Evolutionary conservation across 495 filamentous ascomycete genomes (phyloP).

Genomic region (Achaetomiella virescens): DNA sequence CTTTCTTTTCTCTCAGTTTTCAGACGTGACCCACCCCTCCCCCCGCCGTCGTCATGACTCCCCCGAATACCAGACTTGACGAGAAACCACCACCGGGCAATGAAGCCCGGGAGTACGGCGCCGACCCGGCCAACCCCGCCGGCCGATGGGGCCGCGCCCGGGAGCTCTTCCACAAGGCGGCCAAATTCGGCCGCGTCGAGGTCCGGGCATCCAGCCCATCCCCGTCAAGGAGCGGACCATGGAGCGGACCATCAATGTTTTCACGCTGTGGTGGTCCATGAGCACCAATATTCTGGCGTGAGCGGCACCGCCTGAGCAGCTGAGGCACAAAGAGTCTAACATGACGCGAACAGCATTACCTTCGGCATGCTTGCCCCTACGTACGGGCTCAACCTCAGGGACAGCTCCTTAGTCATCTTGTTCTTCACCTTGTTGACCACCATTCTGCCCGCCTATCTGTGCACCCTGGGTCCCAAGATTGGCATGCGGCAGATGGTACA

Average conservation of each 20-base stretch:
- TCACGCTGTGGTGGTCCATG: conserved; percentile 43
- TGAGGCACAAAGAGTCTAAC: neutral
- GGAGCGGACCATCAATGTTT: conserved; percentile 41
- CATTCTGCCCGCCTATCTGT: conserved; percentile 45
- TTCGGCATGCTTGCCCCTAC: conserved; percentile 51
- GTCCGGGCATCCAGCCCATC: conserved; percentile 47
- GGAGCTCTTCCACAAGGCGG: neutral
- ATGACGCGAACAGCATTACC: conserved; percentile 36
- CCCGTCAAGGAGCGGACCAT: conserved; percentile 46
- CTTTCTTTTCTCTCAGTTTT: neutral
- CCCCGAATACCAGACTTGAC: neutral
- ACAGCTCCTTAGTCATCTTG: conserved; percentile 45
- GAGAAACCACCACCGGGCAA: neutral
- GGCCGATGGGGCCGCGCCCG: conserved; percentile 1
- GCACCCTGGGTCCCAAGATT: conserved; percentile 44
- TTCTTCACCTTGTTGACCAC: conserved; percentile 50
- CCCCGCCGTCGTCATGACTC: neutral
- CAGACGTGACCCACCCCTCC: neutral
- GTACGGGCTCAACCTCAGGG: conserved; percentile 43
- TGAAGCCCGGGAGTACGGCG: neutral
- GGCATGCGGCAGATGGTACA: conserved; percentile 53
- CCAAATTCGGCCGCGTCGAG: conserved; percentile 31
- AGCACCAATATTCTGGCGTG: conserved; percentile 39
- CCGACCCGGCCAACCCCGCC: neutral
- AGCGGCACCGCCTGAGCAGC: conserved; percentile 10